Base-by-base conservation (phyloP, 805 yeast genomes). In the Nakazawaea molendinolei region DNA sequence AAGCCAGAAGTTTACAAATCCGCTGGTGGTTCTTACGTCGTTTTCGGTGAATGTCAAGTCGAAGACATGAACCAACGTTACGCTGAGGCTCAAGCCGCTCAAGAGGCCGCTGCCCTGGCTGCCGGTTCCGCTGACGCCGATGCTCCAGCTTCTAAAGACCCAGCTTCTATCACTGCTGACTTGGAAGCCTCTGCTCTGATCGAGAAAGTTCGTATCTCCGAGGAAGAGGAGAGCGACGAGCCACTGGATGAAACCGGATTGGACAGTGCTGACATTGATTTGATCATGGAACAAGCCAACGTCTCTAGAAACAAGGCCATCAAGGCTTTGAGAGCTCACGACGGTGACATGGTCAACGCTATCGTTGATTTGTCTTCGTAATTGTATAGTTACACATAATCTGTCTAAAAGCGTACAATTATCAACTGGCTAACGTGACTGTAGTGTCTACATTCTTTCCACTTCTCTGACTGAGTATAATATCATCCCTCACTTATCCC, bases 11-110 rank as follows among this genome's bases (percentile, higher is more conserved):
- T 92, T 44, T 90, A 72, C 95, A 86, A 75, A 69, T 80, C 96
- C 45, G 74, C 79, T 47, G 83, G 94, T 58, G 96, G 97, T 61
- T 81, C 95, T 52, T 92, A 84, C 74, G 80, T 90, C 54, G 97
- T 90, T 51, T 89, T 90, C 56, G 98, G 98, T 69, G 97, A 89
- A 70, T 95, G 96, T 60, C 85, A 86, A 76, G 83, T 85, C 52
- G 97, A 90, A 66, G 95, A 90, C 72, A 69, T 87, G 66, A 78
- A 80, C 69, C 79, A 85, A 67, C 80, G 87, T 74, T 74, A 84
- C 65, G 82, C 83, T 59, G 83, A 79, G 60, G 81, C 84, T 45
- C 84, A 80, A 62, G 84, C 84, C 57, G 85, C 85, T 48, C 84
- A 79, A 64, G 77, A 74, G 47, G 71, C 72, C 51, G 74, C 73